Evolutionary conservation across 1,139 yeast species (phyloP), one percentile per base, ranked within the genome.

Genomic region (Tardiomyces depauwii): DNA sequence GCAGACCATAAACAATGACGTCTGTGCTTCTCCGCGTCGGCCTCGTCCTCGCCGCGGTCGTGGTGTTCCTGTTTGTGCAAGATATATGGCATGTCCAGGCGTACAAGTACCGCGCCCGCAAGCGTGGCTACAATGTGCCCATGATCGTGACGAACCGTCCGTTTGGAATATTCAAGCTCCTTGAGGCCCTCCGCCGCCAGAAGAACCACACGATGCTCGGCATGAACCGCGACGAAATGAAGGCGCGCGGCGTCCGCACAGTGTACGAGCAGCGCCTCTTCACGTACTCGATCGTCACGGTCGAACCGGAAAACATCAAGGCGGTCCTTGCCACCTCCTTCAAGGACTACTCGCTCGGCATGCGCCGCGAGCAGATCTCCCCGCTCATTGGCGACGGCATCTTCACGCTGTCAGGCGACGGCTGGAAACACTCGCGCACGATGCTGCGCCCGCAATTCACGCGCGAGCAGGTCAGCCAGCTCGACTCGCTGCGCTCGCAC

Each of bases 401-500:
- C 44, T 74, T 74, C 57, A 73, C 77, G 2, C 61, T 72, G 33
- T 77, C 73, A 48, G 74, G 73, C 11, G 65, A 62, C 36, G 74
- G 72, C 1, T 74, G 79, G 79, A 70, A 73, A 50, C 75, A 73
- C 54, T 70, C 77, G 12, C 60, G 79, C 41, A 71, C 77, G 2
- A 64, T 74, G 74, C 67, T 74, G 51, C 64, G 78, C 49, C 79
- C 79, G 1, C 78, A 73, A 53, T 74, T 74, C 58, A 66, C 72
- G 16, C 64, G 77, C 49, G 75, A 72, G 51, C 76, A 73, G 56
- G 68, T 75, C 41, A 68, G 73, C n/a, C 78, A 75, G 51, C 70
- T 76, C 21, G 67, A 71, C 18, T 76, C 73, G 50, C 70, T 74
- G 25, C 58, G 62, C 47, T 68, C 69, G n/a, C 77, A 73, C 48